Percentiles rank a stretch among this genome's conserved stretches.
phyloP scores from a whole-genome alignment of 2,329 filamentous ascomycete species.

The Colletotrichum tofieldiae region DNA sequence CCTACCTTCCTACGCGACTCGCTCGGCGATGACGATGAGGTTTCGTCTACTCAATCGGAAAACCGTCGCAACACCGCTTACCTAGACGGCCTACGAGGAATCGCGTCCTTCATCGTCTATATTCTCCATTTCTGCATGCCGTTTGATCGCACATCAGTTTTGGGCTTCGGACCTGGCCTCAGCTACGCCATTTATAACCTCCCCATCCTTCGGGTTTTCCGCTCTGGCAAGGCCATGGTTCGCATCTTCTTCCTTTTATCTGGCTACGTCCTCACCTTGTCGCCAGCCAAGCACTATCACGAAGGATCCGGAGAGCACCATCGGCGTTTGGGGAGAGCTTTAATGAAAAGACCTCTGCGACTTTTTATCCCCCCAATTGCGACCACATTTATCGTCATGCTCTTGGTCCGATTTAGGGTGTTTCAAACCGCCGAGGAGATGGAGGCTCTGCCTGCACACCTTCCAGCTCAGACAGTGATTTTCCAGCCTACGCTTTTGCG shows the following conservation, averaged over 20 bases:
- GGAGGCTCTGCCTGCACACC: conserved; percentile 2
- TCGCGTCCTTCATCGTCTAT: conserved; percentile 67
- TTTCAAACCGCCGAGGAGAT: neutral
- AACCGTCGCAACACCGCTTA: conserved; percentile 61
- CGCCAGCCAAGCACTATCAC: conserved; percentile 60
- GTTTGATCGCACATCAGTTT: neutral
- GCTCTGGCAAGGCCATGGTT: conserved; percentile 69
- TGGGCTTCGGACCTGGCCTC: conserved; percentile 45
- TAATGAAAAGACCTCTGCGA: conserved; percentile 61
- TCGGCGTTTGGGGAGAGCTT: conserved; percentile 62
- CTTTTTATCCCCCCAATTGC: conserved; percentile 4
- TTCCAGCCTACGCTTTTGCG: conserved; percentile 46
- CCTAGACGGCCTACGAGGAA: conserved; percentile 70
- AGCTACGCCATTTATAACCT: conserved; percentile 61
- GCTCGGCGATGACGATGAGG: neutral
- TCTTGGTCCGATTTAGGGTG: neutral
- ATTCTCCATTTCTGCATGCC: neutral
- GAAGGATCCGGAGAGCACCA: conserved; percentile 54
- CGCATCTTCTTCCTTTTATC: conserved; percentile 75
- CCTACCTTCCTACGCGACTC: neutral
- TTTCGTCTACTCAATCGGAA: neutral
- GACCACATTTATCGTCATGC: neutral
- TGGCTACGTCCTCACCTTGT: conserved; percentile 71
- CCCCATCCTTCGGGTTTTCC: conserved; percentile 67
- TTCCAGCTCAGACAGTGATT: neutral